Conservation (phyloP, 2,329 filamentous ascomycete genomes). For the Paracamarosporium sp. region DNA sequence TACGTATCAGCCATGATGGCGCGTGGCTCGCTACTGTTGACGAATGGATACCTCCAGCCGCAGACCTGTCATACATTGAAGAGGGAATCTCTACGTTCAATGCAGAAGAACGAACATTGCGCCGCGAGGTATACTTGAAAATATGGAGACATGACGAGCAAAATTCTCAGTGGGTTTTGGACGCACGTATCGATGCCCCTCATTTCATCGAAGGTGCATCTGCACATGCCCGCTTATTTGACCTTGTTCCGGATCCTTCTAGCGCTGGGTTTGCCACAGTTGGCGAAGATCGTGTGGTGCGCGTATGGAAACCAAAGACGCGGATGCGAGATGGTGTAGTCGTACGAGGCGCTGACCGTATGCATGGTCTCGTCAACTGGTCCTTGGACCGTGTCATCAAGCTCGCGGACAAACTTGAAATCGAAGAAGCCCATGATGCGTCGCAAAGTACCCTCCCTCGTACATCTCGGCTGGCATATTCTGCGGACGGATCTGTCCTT, state of each 20-base stretch:
- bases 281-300: constrained; percentile 78
- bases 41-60: constrained; percentile 79
- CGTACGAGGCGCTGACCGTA: constrained; percentile 59
- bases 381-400: constrained; percentile 66
- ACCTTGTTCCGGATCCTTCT: constrained; percentile 73
- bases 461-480: constrained; percentile 77
- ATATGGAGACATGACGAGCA: constrained; percentile 78
- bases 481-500: constrained; percentile 52
- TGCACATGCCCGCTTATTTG: constrained; percentile 67
- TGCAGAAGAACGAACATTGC: constrained; percentile 53
- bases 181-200: constrained; percentile 83
- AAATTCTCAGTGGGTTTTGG: constrained; percentile 70
- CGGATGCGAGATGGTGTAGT: constrained; percentile 72
- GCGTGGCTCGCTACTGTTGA: constrained; percentile 92
- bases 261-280: constrained; percentile 81
- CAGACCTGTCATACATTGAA: constrained; percentile 68
- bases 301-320: constrained; percentile 80
- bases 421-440: constrained; percentile 26
- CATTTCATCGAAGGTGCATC: constrained; percentile 64
- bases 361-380: constrained; percentile 75
- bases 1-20: constrained; percentile 81
- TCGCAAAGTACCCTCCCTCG: constrained; percentile 34
- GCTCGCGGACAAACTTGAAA: constrained; percentile 47
- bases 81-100: constrained; percentile 49
- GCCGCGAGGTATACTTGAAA: constrained; percentile 82